These are phyloP conservation scores for Hyparrhenia diplandra DNA, from an alignment of 176 grass and related monocot species.

Conservation along the genomic window DNA sequence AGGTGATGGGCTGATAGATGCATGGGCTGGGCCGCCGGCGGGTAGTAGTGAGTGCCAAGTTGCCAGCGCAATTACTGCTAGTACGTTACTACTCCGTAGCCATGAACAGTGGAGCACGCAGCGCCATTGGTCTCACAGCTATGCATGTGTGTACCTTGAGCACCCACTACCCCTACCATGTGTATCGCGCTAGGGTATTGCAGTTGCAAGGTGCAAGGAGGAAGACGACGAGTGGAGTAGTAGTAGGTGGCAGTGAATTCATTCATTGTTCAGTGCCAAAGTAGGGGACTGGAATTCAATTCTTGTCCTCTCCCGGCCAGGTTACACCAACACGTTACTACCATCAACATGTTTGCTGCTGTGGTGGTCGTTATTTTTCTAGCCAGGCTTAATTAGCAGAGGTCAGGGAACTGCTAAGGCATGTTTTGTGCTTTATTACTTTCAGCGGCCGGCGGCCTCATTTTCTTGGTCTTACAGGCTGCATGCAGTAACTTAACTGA, in stretches of 20 bases:
- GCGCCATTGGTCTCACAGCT: background rate
- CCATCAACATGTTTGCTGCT: too few relatives aligned
- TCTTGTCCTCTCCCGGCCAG: background rate
- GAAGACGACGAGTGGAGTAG: too few relatives aligned
- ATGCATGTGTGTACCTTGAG: background rate
- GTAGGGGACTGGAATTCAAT: background rate
- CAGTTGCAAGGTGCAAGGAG: background rate
- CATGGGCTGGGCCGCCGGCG: too few relatives aligned
- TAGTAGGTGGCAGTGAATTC: background rate
- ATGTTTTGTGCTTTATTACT: too few relatives aligned
- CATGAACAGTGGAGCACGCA: background rate
- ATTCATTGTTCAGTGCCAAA: constrained; percentile 1
- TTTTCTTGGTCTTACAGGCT: too few relatives aligned
- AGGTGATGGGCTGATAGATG: constrained; percentile 6
- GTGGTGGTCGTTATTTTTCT: too few relatives aligned
- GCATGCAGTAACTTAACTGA: too few relatives aligned
- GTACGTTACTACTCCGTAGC: background rate
- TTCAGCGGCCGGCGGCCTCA: too few relatives aligned
- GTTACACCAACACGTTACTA: too few relatives aligned
- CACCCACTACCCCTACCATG: background rate
- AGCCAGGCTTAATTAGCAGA: too few relatives aligned
- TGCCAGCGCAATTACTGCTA: constrained; percentile 14
- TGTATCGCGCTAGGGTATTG: background rate
- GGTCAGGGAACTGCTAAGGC: too few relatives aligned
- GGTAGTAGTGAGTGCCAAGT: background rate